A percentile compares a stretch with the other conserved stretches of the same genome.
Evolutionary conservation across 2,329 filamentous ascomycete genomes (phyloP).

Genomic region (Aspergillus awamori): DNA sequence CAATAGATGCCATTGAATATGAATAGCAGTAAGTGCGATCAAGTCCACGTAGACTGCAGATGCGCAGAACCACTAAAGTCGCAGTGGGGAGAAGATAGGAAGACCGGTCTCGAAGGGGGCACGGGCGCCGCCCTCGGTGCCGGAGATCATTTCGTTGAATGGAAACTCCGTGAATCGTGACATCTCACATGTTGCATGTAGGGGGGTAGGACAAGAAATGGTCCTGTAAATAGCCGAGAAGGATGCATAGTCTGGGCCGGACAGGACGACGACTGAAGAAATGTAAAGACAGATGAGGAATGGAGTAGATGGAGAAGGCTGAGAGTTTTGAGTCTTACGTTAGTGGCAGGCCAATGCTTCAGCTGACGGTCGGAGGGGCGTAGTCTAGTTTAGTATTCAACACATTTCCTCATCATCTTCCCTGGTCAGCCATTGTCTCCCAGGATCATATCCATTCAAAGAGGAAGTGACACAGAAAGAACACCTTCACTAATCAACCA

Average conservation of each 20-base stretch:
- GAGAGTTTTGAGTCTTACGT: background rate
- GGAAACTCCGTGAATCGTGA: background rate
- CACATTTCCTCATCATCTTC: background rate
- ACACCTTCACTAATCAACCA: background rate
- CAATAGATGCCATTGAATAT: slow-evolving; percentile 16
- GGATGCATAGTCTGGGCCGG: background rate
- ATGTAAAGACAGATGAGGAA: background rate
- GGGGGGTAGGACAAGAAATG: background rate
- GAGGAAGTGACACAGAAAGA: background rate
- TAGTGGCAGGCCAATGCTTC: background rate
- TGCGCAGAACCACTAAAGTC: background rate
- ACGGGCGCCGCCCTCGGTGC: background rate
- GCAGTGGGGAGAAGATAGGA: background rate
- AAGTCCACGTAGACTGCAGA: background rate
- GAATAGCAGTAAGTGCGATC: background rate
- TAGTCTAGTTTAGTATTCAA: background rate
- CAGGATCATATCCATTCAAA: background rate
- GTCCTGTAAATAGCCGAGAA: background rate
- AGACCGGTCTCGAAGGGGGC: background rate
- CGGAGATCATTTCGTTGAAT: background rate
- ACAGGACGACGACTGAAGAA: background rate
- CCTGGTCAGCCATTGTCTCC: background rate
- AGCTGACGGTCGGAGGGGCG: background rate
- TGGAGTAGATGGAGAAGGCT: background rate
- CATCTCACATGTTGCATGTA: background rate